Base-by-base conservation (phyloP, 306 rosid species). In the Vachellia collinsii region DNA sequence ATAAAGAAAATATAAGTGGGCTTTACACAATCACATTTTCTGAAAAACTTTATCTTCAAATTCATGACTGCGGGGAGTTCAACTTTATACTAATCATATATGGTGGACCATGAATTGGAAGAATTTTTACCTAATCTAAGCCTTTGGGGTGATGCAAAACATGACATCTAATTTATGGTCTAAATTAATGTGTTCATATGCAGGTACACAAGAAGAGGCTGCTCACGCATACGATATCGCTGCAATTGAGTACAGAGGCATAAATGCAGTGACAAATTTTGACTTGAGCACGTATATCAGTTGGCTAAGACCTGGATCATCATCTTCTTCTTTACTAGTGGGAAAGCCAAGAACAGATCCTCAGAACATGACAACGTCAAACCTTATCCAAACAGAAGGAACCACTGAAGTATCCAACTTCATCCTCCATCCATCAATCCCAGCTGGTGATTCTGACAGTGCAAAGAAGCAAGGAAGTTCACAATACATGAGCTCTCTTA, bases 141-240 rank as follows among this genome's bases (percentile, higher is more conserved):
- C 63, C 4, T 61, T 11, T 11, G n/a, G 67, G 67, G 19, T 4
- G 38, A 61, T 59, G 66, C 66, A 59, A 25, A 11, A 14, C 13
- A 48, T 48, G n/a, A 48, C 3, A 83, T 50, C 82, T 38, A 38
- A 79, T 41, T 68, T 19, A 19, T 43, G 22, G 83, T 86, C 39
- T 70, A 44, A n/a, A n/a, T n/a, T n/a, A 74, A 42, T 72, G 77
- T 44, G 19, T 79, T 42, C 48, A 44, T 58, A 23, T 41, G 13
- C 70, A 94, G 97, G 96, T 81, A 93, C 95, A 69, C 97, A 91
- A 89, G 97, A 94, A 85, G 99, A 95, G 85, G 97, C 99, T 36
- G 97, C 97, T 73, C 87, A 91, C 0, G 96, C 99, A 59, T 93
- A 95, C 6, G 99, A 95, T 72, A 91, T 90, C 48, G 99, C 99